These are phyloP conservation scores for Exsudoporus frostii DNA, from an alignment of 768 basidiomycete species.

Conservation along the genomic window DNA sequence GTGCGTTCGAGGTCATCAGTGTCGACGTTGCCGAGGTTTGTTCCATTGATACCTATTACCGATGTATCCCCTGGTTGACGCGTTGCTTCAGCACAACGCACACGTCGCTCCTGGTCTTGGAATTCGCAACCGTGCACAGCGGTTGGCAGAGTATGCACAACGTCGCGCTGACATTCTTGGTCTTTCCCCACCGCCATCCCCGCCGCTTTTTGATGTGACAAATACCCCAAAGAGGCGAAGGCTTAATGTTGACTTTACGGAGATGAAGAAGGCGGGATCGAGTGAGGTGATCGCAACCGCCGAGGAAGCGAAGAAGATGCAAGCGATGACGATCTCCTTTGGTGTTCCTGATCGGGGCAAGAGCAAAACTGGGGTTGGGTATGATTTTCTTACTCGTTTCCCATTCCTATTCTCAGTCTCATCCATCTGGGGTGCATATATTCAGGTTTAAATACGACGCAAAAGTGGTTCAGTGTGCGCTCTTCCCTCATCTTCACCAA, in stretches of 20 bases:
- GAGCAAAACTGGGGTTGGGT: slow-evolving; percentile 45
- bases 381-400: slow-evolving; percentile 16
- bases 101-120: slow-evolving; percentile 54
- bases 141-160: slow-evolving; percentile 63
- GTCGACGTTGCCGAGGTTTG: slow-evolving; percentile 65
- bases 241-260: slow-evolving; percentile 25
- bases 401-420: neutral
- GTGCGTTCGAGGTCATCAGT: slow-evolving; percentile 66
- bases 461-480: slow-evolving; percentile 36
- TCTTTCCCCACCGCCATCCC: slow-evolving; percentile 22
- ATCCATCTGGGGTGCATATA: neutral
- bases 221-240: slow-evolving; percentile 31
- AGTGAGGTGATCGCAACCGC: slow-evolving; percentile 25
- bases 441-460: slow-evolving; percentile 55
- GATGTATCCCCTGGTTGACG: slow-evolving; percentile 2
- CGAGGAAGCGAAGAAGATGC: slow-evolving; percentile 41
- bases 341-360: slow-evolving; percentile 32
- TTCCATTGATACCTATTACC: slow-evolving; percentile 7
- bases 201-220: slow-evolving; percentile 34
- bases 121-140: slow-evolving; percentile 60
- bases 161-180: slow-evolving; percentile 49
- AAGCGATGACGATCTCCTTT: slow-evolving; percentile 48
- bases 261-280: slow-evolving; percentile 20
- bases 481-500: slow-evolving; percentile 40
- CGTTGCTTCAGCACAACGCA: slow-evolving; percentile 42